Evolutionary conservation across 2,329 filamentous ascomycete species (phyloP), one percentile per base, ranked within the genome.

Genomic region (Colletotrichum cereale): DNA sequence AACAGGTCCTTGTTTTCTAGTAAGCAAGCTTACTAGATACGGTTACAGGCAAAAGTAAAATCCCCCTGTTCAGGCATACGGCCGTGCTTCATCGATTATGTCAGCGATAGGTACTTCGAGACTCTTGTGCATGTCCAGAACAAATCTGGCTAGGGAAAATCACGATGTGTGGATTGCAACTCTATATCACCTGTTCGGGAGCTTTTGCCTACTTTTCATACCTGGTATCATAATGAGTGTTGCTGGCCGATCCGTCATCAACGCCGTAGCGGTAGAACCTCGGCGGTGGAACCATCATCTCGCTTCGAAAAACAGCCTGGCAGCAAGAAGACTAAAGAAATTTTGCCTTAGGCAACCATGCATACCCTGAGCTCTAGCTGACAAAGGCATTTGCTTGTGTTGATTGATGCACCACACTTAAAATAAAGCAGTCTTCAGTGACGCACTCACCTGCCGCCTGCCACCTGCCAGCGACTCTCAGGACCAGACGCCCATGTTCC

Each of bases 271-370:
- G 67, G 67, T 36, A 70, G 55, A 66, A 66, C 55, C 34, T 66
- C 64, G 64, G 64, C 40, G 24, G 57, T 62, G 57, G 67, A 31
- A 21, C 57, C 14, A 29, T 67, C 31, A 67, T 71, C 57, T 71
- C 67, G 67, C 64, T 67, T 62, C 67, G 40, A 18, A 50, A 48
- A 21, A 26, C 44, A 14, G 44, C 21, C 24, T 7, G 47, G 24
- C 16, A 31, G 6, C 26, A 52, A 29, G 16, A 31, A 18, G 6
- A 10, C 8, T 2, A 14, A 52, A 10, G 12, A 29, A 1, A 34
- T 34, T 11, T 12, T 62, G 67, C 67, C 62, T 67, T 31, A 67
- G 61, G 55, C 55, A 24, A 10, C 11, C 0, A 3, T 0, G 3
- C 21, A 1, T 5, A 24, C 14, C 14, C 24, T 16, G 40, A 58